Conservation (phyloP, 371 early-diverging fungal genomes). For the Mucor lusitanicus region DNA sequence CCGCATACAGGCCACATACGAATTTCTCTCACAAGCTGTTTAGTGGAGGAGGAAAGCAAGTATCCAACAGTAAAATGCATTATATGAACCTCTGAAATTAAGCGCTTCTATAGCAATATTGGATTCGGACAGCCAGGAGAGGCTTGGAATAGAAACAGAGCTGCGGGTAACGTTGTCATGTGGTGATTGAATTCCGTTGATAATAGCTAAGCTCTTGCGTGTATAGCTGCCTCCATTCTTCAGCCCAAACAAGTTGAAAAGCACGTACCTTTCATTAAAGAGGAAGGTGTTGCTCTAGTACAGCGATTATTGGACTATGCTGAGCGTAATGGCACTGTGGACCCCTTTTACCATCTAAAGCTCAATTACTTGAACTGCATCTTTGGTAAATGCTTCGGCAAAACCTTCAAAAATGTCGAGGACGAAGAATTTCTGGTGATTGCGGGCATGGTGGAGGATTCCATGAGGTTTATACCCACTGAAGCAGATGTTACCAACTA, state of each 20-base stretch:
- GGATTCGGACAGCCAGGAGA: not conserved
- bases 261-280: not conserved
- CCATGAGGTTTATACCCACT: not conserved
- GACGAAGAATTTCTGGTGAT: not conserved
- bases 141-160: not conserved
- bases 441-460: not conserved
- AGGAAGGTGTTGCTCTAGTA: not conserved
- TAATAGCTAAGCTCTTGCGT: not conserved
- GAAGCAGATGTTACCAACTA: not conserved
- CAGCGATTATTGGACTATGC: not conserved
- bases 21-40: not conserved
- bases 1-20: slow-evolving; percentile 8
- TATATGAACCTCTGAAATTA: not conserved
- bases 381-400: not conserved
- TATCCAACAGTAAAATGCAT: no score
- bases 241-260: not conserved
- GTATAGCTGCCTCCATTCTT: not conserved
- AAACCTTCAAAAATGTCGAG: not conserved
- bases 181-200: not conserved
- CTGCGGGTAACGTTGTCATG: not conserved
- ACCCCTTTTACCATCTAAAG: not conserved
- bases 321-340: not conserved
- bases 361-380: not conserved
- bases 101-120: not conserved
- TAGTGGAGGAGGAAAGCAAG: slow-evolving; percentile 4